These are phyloP conservation scores for Dictyostelium brefeldianum DNA, from an alignment of 78 protist species.

Conservation along the genomic window DNA sequence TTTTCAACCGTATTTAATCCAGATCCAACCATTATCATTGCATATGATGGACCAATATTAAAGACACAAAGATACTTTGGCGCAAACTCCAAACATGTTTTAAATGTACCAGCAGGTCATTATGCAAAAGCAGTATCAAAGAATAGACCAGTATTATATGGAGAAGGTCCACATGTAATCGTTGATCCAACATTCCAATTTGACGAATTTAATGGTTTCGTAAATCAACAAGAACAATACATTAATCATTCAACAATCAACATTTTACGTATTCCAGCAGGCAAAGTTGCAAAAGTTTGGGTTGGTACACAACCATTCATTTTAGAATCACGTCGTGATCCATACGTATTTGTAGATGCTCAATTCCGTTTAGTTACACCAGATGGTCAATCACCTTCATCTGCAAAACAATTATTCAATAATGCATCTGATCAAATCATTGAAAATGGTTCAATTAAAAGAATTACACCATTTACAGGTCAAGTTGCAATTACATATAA, in stretches of 20 bases:
- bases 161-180: constrained; percentile 79
- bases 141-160: constrained; percentile 64
- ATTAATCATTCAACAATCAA: constrained; percentile 41
- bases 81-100: constrained; percentile 49
- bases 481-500: constrained; percentile 64
- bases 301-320: constrained; percentile 67
- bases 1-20: constrained; percentile 21
- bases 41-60: constrained; percentile 35
- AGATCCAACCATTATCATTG: constrained; percentile 46
- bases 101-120: constrained; percentile 62
- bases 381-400: not conserved
- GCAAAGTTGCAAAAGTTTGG: constrained; percentile 69
- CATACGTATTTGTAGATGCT: constrained; percentile 51
- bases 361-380: constrained; percentile 35
- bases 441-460: constrained; percentile 64
- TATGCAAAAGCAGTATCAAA: constrained; percentile 44
- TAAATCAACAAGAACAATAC: constrained; percentile 54
- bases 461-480: constrained; percentile 34
- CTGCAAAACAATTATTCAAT: not conserved
- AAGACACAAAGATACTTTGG: constrained; percentile 47
- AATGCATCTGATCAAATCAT: constrained; percentile 20
- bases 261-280: constrained; percentile 55
- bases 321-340: constrained; percentile 52
- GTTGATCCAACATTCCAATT: constrained; percentile 68
- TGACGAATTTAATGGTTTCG: constrained; percentile 20